Percentiles rank a stretch among this genome's conserved stretches.
Evolutionary conservation across 1,139 yeast genomes (phyloP).

Genomic region (Candida frijolesensis): DNA sequence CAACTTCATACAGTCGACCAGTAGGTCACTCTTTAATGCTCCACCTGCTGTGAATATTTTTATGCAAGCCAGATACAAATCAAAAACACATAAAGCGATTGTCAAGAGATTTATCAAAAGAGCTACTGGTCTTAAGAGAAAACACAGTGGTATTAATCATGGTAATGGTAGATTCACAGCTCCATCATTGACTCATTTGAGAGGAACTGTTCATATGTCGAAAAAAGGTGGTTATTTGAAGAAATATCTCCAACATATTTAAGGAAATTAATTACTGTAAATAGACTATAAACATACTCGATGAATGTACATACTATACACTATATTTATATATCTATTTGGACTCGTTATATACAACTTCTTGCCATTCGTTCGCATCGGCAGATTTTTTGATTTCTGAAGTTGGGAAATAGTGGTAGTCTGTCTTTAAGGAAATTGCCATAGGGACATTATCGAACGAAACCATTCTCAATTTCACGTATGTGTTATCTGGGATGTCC

Average conservation of each 20-base stretch:
- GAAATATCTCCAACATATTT: slow-evolving; percentile 28
- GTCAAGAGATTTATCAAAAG: slow-evolving; percentile 83
- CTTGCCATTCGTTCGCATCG: slow-evolving; percentile 53
- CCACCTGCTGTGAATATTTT: slow-evolving; percentile 24
- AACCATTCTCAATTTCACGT: slow-evolving; percentile 77
- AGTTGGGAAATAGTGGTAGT: slow-evolving; percentile 90
- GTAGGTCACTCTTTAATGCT: slow-evolving; percentile 18
- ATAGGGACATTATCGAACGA: slow-evolving; percentile 84
- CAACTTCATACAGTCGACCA: slow-evolving; percentile 20
- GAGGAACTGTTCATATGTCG: slow-evolving; percentile 63
- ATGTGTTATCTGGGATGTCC: slow-evolving; percentile 73
- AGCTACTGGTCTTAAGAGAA: slow-evolving; percentile 53
- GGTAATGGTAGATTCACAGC: slow-evolving; percentile 90
- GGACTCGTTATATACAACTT: slow-evolving; percentile 27
- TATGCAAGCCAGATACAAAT: slow-evolving; percentile 49
- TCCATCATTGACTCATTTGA: slow-evolving; percentile 61
- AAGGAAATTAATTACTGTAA: slow-evolving; percentile 5
- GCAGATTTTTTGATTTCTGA: slow-evolving; percentile 57
- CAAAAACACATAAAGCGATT: slow-evolving; percentile 74
- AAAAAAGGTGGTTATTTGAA: slow-evolving; percentile 52
- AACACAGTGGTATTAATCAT: slow-evolving; percentile 86
- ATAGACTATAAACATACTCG: slow-evolving; percentile 3
- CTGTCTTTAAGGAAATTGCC: slow-evolving; percentile 84
- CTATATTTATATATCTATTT: slow-evolving; percentile 2
- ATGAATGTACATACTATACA: slow-evolving; percentile 4